Conservation (phyloP, 371 early-diverging fungal genomes). For the Lichtheimia ornata region DNA sequence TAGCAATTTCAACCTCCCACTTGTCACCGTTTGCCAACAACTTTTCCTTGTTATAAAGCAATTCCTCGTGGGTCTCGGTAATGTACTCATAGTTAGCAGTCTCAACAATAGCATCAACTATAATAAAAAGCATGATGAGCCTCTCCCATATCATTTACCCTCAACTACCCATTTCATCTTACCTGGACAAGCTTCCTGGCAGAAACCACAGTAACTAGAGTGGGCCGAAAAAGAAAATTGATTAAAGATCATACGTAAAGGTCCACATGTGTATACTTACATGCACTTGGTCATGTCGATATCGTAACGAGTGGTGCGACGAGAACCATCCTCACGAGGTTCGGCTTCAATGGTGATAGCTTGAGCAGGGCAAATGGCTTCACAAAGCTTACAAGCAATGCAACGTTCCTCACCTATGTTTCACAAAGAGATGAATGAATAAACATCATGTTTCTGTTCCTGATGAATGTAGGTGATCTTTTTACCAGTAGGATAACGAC, state of each 20-base stretch:
- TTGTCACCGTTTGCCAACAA: slow-evolving; percentile 96
- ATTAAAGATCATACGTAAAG: slow-evolving; percentile 1
- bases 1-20: slow-evolving; percentile 92
- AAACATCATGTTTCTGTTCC: not conserved
- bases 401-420: slow-evolving; percentile 92
- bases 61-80: slow-evolving; percentile 95
- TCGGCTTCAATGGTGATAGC: slow-evolving; percentile 99
- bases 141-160: not conserved
- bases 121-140: not conserved
- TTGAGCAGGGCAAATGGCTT: slow-evolving; percentile 97
- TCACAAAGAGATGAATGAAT: not conserved
- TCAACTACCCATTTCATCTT: slow-evolving; percentile 7
- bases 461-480: not conserved
- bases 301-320: slow-evolving; percentile 97
- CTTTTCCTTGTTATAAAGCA: slow-evolving; percentile 98
- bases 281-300: slow-evolving; percentile 99
- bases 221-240: slow-evolving; percentile 27
- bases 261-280: slow-evolving; percentile 24
- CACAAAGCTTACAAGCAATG: slow-evolving; percentile 98
- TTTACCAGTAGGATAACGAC: slow-evolving; percentile 93
- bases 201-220: slow-evolving; percentile 89
- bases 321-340: slow-evolving; percentile 92
- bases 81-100: slow-evolving; percentile 96
- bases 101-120: slow-evolving; percentile 98
- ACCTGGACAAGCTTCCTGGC: slow-evolving; percentile 79